Percentiles rank a stretch among this genome's conserved stretches.
These are phyloP conservation scores for Phialophora tarda DNA, from an alignment of 2,329 filamentous ascomycete genomes.

Conservation along the genomic window DNA sequence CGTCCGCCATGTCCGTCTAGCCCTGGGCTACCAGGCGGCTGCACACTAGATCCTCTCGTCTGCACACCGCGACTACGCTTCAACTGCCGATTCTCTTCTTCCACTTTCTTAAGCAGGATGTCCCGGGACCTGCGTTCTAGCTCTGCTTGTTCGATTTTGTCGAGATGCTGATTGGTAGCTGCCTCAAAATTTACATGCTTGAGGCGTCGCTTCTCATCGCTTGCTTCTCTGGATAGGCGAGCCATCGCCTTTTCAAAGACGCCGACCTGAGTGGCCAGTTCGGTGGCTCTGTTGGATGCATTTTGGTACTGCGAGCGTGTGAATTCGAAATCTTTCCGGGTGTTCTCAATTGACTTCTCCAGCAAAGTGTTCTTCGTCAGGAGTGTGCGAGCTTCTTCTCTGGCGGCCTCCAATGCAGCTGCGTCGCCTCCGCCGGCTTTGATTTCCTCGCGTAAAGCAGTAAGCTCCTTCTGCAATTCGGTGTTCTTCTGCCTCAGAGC, in stretches of 20 bases:
- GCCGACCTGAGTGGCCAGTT: conserved; percentile 48
- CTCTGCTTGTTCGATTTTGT: conserved; percentile 49
- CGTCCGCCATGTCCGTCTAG: conserved; percentile 23
- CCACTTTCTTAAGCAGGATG: conserved; percentile 49
- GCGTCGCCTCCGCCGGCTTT: conserved; percentile 47
- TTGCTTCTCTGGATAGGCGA: conserved; percentile 47
- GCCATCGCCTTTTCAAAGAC: conserved; percentile 48
- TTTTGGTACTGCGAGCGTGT: conserved; percentile 55
- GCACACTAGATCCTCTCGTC: conserved; percentile 41
- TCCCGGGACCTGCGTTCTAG: conserved; percentile 46
- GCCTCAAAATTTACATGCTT: conserved; percentile 48
- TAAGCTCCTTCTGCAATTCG: conserved; percentile 47
- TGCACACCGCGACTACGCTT: conserved; percentile 45
- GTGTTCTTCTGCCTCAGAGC: conserved; percentile 51
- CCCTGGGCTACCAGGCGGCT: conserved; percentile 39
- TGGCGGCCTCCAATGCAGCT: conserved; percentile 49
- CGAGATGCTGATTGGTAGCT: conserved; percentile 45
- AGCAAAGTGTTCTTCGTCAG: conserved; percentile 43
- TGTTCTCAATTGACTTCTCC: conserved; percentile 49
- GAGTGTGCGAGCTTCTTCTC: conserved; percentile 44
- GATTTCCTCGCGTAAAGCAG: conserved; percentile 48
- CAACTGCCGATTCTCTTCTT: conserved; percentile 53
- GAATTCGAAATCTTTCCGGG: conserved; percentile 53
- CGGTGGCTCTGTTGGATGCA: conserved; percentile 52
- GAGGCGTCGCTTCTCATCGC: conserved; percentile 46